phyloP scores from a whole-genome alignment of 192 early-diverging fungal genomes.

The Phycomyces nitens region DNA sequence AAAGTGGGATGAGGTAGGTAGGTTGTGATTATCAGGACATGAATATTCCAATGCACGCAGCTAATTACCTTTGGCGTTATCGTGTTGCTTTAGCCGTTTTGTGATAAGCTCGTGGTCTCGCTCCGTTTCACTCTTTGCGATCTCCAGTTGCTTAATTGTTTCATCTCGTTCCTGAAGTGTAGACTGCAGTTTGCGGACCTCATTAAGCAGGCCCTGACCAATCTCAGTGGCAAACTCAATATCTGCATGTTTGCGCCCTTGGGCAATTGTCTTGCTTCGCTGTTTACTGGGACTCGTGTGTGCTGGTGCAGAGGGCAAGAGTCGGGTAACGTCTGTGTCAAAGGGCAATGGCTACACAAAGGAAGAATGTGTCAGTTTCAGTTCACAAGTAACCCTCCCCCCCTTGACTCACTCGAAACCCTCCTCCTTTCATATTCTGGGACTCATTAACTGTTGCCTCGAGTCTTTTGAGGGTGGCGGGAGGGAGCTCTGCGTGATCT shows the following conservation, averaged over 20 bases:
- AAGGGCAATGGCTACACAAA: constrained; percentile 1
- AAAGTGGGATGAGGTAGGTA: background rate
- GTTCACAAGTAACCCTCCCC: background rate
- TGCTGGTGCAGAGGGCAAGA: constrained; percentile 14
- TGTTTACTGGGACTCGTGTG: constrained; percentile 21
- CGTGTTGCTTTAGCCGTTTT: constrained; percentile 40
- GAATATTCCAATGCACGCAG: background rate
- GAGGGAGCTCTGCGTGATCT: background rate
- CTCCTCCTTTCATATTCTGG: constrained; percentile 7
- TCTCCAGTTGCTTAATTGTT: constrained; percentile 37
- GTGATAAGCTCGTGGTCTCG: constrained; percentile 43
- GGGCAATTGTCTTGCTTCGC: constrained; percentile 16
- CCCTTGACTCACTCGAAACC: background rate
- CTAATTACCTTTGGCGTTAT: constrained; percentile 48
- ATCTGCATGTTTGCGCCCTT: constrained; percentile 25
- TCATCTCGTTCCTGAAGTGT: constrained; percentile 43
- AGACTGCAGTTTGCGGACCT: constrained; percentile 39
- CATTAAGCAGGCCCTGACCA: constrained; percentile 39
- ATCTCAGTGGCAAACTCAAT: constrained; percentile 45
- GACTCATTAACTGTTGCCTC: constrained; percentile 7
- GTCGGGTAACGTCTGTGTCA: constrained; percentile 1
- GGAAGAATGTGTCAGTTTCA: background rate
- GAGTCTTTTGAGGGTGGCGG: background rate
- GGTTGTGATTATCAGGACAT: too few species aligned
- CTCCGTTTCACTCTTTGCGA: constrained; percentile 45